A percentile compares a stretch with the other conserved stretches of the same genome.
Evolutionary conservation across 106 monocot species (phyloP).

Genomic region (Dioscorea alata): DNA sequence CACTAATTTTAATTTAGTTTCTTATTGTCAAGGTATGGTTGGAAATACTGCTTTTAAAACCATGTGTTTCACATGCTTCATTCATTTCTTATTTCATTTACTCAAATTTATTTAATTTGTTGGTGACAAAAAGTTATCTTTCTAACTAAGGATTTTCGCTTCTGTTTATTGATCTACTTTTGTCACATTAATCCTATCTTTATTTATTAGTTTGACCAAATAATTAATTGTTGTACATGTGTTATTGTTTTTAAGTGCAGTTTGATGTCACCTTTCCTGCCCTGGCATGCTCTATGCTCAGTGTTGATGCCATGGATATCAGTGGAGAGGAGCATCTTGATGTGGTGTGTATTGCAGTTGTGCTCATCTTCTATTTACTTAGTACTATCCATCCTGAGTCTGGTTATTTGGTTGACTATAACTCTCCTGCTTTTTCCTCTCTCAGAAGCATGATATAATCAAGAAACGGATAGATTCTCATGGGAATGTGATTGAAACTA

Average conservation of each 20-base stretch:
- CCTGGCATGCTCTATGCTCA: slow-evolving; percentile 78
- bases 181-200: not conserved
- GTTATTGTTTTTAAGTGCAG: slow-evolving; percentile 42
- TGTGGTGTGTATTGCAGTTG: slow-evolving; percentile 51
- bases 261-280: slow-evolving; percentile 95
- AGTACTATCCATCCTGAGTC: not conserved
- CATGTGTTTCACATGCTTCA: no score
- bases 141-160: not conserved
- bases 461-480: slow-evolving; percentile 80
- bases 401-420: no score
- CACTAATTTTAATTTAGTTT: not conserved
- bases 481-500: slow-evolving; percentile 79
- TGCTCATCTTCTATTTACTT: not conserved
- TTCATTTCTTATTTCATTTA: no score
- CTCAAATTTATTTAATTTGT: not conserved
- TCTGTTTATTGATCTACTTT: not conserved
- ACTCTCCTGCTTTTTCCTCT: not conserved
- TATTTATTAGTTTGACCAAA: not conserved
- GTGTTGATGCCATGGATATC: slow-evolving; percentile 95
- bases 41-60: no score
- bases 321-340: slow-evolving; percentile 94
- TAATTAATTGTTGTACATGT: no score
- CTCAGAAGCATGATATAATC: slow-evolving; percentile 85
- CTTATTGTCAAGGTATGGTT: no score
- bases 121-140: not conserved